These are phyloP conservation scores for Ichthyophthirius multifiliis DNA, from an alignment of 169 alveolate species.

Conservation along the genomic window DNA sequence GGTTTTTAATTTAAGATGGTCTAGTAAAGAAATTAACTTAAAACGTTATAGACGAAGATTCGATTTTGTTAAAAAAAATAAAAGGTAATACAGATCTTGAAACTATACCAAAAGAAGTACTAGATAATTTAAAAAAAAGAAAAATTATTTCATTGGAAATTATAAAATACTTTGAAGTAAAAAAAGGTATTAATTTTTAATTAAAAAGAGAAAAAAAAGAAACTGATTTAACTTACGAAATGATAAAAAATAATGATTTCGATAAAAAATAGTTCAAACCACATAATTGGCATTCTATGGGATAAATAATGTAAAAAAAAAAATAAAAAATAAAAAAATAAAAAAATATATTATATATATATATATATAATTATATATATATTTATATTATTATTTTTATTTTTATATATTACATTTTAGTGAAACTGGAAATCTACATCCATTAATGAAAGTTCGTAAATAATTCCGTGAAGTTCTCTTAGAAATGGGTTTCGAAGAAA, in stretches of 20 bases:
- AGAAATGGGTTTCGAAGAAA: slow-evolving; percentile 96
- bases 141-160: slow-evolving; percentile 58
- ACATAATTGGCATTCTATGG: slow-evolving; percentile 63
- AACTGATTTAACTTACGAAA: slow-evolving; percentile 86
- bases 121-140: slow-evolving; percentile 67
- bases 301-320: slow-evolving; percentile 52
- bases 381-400: background rate
- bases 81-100: slow-evolving; percentile 26
- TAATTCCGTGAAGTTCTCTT: slow-evolving; percentile 86
- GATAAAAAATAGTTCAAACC: slow-evolving; percentile 79
- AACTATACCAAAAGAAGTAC: slow-evolving; percentile 46
- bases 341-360: background rate
- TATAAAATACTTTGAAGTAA: slow-evolving; percentile 56
- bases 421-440: slow-evolving; percentile 90
- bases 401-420: slow-evolving; percentile 71
- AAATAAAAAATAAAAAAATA: background rate
- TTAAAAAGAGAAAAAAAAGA: slow-evolving; percentile 64
- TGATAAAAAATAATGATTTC: slow-evolving; percentile 84
- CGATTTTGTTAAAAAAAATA: slow-evolving; percentile 16
- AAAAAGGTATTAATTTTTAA: slow-evolving; percentile 71
- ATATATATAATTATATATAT: background rate
- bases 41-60: slow-evolving; percentile 40
- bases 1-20: slow-evolving; percentile 64
- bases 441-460: slow-evolving; percentile 85
- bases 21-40: slow-evolving; percentile 46